A percentile compares a stretch with the other conserved stretches of the same genome.
Conservation (phyloP, 768 basidiomycete species). For the Tubosaeta sp. region DNA sequence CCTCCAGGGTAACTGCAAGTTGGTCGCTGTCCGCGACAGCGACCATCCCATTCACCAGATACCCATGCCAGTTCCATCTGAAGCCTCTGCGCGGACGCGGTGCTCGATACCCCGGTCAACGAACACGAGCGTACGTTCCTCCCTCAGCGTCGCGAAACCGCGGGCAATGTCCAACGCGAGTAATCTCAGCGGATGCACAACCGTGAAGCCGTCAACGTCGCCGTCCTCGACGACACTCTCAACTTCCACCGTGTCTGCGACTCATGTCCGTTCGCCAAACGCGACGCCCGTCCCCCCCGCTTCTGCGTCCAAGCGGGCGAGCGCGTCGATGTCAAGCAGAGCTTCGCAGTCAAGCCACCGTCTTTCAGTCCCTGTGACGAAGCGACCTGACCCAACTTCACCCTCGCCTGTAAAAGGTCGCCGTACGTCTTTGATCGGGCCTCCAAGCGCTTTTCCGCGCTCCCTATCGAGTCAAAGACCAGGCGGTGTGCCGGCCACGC, state of each 20-base stretch:
- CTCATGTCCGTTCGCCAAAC: constrained; percentile 42
- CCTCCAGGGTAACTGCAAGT: constrained; percentile 5
- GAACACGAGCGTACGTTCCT: constrained; percentile 34
- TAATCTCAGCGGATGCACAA: constrained; percentile 45
- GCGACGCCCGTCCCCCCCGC: constrained; percentile 42
- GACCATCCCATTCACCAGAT: constrained; percentile 13
- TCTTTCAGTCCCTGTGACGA: constrained; percentile 35
- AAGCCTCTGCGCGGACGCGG: constrained; percentile 46
- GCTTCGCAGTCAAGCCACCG: constrained; percentile 33
- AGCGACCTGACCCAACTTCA: constrained; percentile 26
- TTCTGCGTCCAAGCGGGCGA: constrained; percentile 33
- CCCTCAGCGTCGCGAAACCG: constrained; percentile 45
- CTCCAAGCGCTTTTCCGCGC: constrained; percentile 26
- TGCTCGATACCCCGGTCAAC: constrained; percentile 39
- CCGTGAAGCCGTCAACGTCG: constrained; percentile 36
- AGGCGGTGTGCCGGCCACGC: constrained; percentile 30
- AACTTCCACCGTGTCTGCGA: constrained; percentile 24
- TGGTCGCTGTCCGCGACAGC: constrained; percentile 16
- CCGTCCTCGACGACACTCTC: constrained; percentile 24
- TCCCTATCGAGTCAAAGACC: constrained; percentile 13
- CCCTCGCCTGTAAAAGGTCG: constrained; percentile 26
- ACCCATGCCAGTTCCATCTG: constrained; percentile 41
- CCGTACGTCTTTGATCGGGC: constrained; percentile 26
- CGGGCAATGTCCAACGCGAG: constrained; percentile 51
- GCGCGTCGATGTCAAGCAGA: constrained; percentile 36